Base-by-base conservation (phyloP, 345 rosid species). In the Mangifera indica region DNA sequence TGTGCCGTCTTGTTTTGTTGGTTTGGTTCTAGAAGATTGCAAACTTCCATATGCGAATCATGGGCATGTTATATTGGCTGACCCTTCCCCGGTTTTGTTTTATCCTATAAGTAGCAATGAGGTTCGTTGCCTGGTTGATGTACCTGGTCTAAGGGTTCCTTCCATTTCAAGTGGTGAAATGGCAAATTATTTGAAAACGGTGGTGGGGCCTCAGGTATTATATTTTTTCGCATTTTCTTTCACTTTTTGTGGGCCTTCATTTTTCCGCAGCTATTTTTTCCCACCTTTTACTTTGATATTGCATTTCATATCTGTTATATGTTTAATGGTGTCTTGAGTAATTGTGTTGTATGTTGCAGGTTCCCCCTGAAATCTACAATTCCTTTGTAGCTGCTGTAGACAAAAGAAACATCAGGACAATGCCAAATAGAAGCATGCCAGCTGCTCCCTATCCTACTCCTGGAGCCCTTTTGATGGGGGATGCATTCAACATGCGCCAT, bases 1-100 rank as follows among this genome's bases (percentile, higher is more conserved):
- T 22, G 70, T 84, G 14, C 91, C 91, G 2, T 89, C 89, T 57
- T 85, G 82, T 72, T 87, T 87, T 49, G 86, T 87, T 74, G 93
- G 88, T 26, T 70, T 87, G 84, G 67, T 85, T 53, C 69, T 89
- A 40, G 89, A 89, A 81, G 85, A 88, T 10, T 85, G 93, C 68
- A 20, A 85, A 17, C 91, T 86, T 65, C 88, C 93, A 22, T 81
- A 60, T 70, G 74, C 76, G 62, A 87, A 89, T 79, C 80, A 77
- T 57, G 91, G 89, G 21, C 89, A 83, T 74, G 85, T 86, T 56
- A 55, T 88, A 54, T 60, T 88, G 26, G 86, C 76, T 62, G 81
- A 88, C 32, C 90, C 87, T 46, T 88, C 89, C 25, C 90, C 90
- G 9, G 80, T 83, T 63, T 63, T 88, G 76, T 81, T 80, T 73